phyloP scores from a whole-genome alignment of 1,284 basidiomycete genomes.

The Boletellus deceptivus region DNA sequence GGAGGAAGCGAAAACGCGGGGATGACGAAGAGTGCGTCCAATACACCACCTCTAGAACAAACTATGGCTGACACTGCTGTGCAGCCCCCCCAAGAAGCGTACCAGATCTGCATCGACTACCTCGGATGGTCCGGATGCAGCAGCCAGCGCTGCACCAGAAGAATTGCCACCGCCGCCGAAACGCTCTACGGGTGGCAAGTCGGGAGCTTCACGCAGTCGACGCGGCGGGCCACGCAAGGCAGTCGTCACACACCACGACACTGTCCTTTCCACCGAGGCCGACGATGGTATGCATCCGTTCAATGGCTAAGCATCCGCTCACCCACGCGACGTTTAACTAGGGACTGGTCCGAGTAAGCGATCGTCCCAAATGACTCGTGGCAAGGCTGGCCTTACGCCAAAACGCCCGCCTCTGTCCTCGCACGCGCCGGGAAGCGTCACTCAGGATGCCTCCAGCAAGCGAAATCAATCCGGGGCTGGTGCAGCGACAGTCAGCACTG shows the following conservation, averaged over 20 bases:
- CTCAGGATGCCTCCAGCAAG: slow-evolving; percentile 46
- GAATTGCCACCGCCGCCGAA: slow-evolving; percentile 38
- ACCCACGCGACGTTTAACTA: slow-evolving; percentile 37
- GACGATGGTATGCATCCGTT: slow-evolving; percentile 59
- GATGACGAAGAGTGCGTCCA: slow-evolving; percentile 66
- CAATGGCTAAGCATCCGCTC: slow-evolving; percentile 25
- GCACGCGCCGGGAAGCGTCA: slow-evolving; percentile 39
- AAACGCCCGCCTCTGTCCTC: slow-evolving; percentile 50
- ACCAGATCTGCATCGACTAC: slow-evolving; percentile 67
- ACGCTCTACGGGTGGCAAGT: slow-evolving; percentile 29
- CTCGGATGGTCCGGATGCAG: slow-evolving; percentile 51
- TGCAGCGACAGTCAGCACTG: slow-evolving; percentile 17
- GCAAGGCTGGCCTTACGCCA: slow-evolving; percentile 43
- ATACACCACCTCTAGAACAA: slow-evolving; percentile 10
- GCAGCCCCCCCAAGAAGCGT: slow-evolving; percentile 59
- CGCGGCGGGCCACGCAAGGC: slow-evolving; percentile 37
- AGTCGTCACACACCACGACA: slow-evolving; percentile 35
- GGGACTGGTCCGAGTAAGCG: slow-evolving; percentile 39
- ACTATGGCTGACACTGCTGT: slow-evolving; percentile 14
- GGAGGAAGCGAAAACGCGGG: slow-evolving; percentile 72
- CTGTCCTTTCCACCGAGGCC: slow-evolving; percentile 46
- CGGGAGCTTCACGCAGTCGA: slow-evolving; percentile 37
- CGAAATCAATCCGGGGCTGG: slow-evolving; percentile 42
- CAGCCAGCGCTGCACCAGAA: slow-evolving; percentile 41
- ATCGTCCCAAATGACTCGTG: slow-evolving; percentile 45